These are phyloP conservation scores for Diospyros lotus DNA, from an alignment of 148 eudicot species.

Conservation along the genomic window DNA sequence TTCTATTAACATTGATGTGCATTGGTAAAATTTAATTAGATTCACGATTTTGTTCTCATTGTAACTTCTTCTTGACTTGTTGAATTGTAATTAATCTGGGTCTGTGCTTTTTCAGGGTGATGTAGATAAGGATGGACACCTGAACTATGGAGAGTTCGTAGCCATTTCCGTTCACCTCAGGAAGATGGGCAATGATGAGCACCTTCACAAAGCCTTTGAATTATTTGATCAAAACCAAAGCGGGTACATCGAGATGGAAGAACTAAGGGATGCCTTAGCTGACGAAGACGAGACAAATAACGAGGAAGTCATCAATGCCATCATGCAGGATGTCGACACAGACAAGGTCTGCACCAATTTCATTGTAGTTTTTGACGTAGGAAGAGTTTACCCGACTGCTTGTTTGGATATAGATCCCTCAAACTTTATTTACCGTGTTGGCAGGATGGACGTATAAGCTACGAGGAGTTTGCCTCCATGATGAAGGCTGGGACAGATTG, in stretches of 20 bases:
- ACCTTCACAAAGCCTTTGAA: constrained; percentile 63
- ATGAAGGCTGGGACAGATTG: constrained; percentile 88
- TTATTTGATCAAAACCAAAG: constrained; percentile 63
- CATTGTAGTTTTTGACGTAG: neutral
- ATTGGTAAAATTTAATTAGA: neutral
- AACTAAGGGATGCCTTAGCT: constrained; percentile 53
- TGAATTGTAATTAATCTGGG: neutral
- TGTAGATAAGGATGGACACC: constrained; percentile 63
- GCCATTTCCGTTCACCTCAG: constrained; percentile 68
- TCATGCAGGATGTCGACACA: constrained; percentile 81
- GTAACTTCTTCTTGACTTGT: neutral
- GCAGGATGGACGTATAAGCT: constrained; percentile 82
- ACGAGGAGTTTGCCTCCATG: constrained; percentile 73
- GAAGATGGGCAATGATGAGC: constrained; percentile 74
- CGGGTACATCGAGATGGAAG: constrained; percentile 76
- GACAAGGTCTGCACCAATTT: constrained; percentile 59
- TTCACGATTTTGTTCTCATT: no score
- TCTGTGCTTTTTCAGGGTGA: constrained; percentile 49
- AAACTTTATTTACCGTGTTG: neutral
- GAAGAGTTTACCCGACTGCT: no score
- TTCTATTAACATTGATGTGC: neutral
- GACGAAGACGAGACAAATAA: constrained; percentile 57
- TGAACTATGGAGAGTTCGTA: constrained; percentile 66
- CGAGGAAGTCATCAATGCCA: constrained; percentile 72
- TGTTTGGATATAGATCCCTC: neutral